Percentiles rank a stretch among this genome's conserved stretches.
Evolutionary conservation across 495 filamentous ascomycete species (phyloP).

Genomic region (Trichoderma gamsii): DNA sequence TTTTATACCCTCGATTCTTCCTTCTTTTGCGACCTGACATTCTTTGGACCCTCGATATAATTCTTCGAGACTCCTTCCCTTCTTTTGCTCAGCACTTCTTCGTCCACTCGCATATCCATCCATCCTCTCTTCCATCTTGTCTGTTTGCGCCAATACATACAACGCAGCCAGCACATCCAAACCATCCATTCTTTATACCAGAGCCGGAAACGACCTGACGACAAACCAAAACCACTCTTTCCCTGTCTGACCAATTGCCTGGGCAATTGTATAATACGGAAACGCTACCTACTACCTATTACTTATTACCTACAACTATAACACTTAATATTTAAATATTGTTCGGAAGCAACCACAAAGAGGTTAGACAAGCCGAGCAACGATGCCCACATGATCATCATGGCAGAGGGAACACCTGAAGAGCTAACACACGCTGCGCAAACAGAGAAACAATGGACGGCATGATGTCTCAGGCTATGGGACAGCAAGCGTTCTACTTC

Average conservation of each 20-base stretch:
- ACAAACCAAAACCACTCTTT: constrained; percentile 39
- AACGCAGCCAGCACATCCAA: constrained; percentile 31
- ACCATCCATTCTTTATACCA: constrained; percentile 41
- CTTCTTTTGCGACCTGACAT: constrained; percentile 15
- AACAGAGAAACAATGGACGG: constrained; percentile 35
- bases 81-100: constrained; percentile 2
- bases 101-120: background rate
- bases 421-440: constrained; percentile 15
- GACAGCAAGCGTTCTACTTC: constrained; percentile 83
- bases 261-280: constrained; percentile 37
- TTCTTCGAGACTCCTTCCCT: constrained; percentile 23
- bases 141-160: constrained; percentile 35
- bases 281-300: constrained; percentile 21
- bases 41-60: constrained; percentile 22
- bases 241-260: constrained; percentile 27
- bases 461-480: constrained; percentile 53
- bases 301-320: constrained; percentile 17
- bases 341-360: constrained; percentile 21
- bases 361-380: constrained; percentile 28
- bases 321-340: constrained; percentile 22
- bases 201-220: constrained; percentile 2
- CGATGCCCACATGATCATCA: constrained; percentile 11
- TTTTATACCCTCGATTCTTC: constrained; percentile 18
- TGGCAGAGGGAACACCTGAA: background rate
- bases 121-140: background rate